Evolutionary conservation across 1,284 basidiomycete genomes (phyloP).

Genomic region (Pterulicium gracile): DNA sequence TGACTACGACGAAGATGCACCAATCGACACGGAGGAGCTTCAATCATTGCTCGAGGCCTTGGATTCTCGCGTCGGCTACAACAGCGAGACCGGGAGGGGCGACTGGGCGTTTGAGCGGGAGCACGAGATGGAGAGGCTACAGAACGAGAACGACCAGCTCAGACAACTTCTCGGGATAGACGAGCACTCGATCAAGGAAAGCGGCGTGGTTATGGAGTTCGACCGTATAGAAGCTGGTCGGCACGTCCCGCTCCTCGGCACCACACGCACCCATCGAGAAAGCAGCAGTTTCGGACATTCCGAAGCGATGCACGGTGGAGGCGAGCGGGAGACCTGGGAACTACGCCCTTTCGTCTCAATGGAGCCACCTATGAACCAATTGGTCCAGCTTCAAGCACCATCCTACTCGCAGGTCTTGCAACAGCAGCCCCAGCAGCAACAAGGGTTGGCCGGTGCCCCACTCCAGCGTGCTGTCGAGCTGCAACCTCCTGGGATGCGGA

Average conservation of each 20-base stretch:
- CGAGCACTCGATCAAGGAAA: slow-evolving; percentile 33
- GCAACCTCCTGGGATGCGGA: slow-evolving; percentile 31
- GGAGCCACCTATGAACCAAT: slow-evolving; percentile 1
- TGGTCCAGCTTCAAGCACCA: background rate
- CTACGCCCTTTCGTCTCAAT: background rate
- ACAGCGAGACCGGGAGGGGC: slow-evolving; percentile 19
- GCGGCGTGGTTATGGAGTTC: slow-evolving; percentile 20
- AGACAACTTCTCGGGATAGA: slow-evolving; percentile 69
- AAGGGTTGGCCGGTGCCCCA: slow-evolving; percentile 19
- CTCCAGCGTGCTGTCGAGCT: slow-evolving; percentile 37
- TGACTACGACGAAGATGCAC: slow-evolving; percentile 22
- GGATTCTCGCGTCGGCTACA: slow-evolving; percentile 18
- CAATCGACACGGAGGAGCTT: slow-evolving; percentile 27
- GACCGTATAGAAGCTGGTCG: background rate
- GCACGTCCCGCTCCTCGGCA: background rate
- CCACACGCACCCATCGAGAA: background rate
- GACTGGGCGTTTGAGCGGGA: slow-evolving; percentile 86
- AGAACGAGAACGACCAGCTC: slow-evolving; percentile 72
- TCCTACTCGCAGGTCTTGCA: slow-evolving; percentile 8
- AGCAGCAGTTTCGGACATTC: background rate
- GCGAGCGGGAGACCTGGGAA: background rate
- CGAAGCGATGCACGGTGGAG: background rate
- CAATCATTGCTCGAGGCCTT: slow-evolving; percentile 31
- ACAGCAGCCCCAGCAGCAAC: slow-evolving; percentile 10
- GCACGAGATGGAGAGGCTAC: slow-evolving; percentile 68